Evolutionary conservation across 345 rosid genomes (phyloP).

Genomic region (Linum lewisii): DNA sequence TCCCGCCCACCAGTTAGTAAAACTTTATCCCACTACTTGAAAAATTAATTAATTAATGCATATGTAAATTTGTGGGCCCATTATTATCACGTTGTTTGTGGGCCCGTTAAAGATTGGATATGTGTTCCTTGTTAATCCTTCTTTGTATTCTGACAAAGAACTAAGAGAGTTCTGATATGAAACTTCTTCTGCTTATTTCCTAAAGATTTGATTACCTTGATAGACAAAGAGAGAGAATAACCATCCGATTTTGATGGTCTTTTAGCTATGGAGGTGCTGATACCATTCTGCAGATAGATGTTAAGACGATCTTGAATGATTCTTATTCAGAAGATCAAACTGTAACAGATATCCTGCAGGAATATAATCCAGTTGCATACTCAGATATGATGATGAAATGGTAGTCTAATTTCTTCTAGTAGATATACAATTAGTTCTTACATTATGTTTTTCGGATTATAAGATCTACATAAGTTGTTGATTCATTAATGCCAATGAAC

Average conservation of each 20-base stretch:
- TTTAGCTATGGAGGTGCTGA: constrained; percentile 15
- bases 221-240: constrained; percentile 57
- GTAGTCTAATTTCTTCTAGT: background rate
- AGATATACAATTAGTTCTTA: constrained; percentile 24
- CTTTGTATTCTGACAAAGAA: constrained; percentile 72
- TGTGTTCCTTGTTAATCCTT: constrained; percentile 46
- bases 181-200: constrained; percentile 57
- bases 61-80: too few species aligned
- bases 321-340: constrained; percentile 8
- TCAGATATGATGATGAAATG: background rate
- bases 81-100: too few species aligned
- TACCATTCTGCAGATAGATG: constrained; percentile 49
- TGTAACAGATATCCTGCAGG: constrained; percentile 51
- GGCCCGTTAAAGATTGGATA: constrained; percentile 68
- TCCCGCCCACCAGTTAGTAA: too few species aligned
- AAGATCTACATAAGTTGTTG: constrained; percentile 77
- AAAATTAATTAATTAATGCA: too few species aligned
- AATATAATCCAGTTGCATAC: background rate
- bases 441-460: constrained; percentile 68
- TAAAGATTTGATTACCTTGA: constrained; percentile 55
- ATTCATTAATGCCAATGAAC: constrained; percentile 80
- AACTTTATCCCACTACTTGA: too few species aligned
- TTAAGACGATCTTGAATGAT: constrained; percentile 23
- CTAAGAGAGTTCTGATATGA: constrained; percentile 47
- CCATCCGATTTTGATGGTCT: constrained; percentile 30